Evolutionary conservation across 805 yeast genomes (phyloP).

Genomic region (Naumovozyma baii): DNA sequence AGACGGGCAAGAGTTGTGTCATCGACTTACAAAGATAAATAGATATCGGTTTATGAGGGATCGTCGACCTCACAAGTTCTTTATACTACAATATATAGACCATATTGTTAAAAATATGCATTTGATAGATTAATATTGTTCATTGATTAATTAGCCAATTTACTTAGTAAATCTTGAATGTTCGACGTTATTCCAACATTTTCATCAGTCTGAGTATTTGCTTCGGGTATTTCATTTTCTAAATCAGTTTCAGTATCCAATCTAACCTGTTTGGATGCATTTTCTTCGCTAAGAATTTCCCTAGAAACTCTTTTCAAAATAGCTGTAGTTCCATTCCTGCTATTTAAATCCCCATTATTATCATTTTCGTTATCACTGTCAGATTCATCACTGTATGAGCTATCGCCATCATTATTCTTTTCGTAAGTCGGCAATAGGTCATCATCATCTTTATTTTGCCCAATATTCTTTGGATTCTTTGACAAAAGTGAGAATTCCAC

Average conservation of each 20-base stretch:
- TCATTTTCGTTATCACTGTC: conserved; percentile 1
- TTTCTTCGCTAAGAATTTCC: conserved; percentile 1
- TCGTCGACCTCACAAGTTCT: too few species aligned
- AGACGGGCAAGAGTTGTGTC: conserved; percentile 59
- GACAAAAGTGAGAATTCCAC: conserved; percentile 19
- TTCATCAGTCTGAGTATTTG: conserved; percentile 10
- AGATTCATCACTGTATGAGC: conserved; percentile 11
- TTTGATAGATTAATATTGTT: too few species aligned
- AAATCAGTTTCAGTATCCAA: conserved; percentile 4
- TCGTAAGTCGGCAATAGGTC: conserved; percentile 27
- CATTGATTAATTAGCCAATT: conserved; percentile 21
- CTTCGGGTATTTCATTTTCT: conserved; percentile 11
- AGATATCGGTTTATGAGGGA: too few species aligned
- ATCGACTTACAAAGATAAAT: conserved; percentile 52
- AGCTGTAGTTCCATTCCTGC: too few species aligned
- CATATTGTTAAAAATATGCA: too few species aligned
- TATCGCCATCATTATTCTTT: conserved; percentile 16
- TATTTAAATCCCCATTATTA: background rate
- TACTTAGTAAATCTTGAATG: conserved; percentile 29
- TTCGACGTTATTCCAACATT: conserved; percentile 23
- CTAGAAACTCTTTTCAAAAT: too few species aligned
- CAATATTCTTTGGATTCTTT: conserved; percentile 15
- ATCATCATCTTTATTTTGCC: conserved; percentile 6
- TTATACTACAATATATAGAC: too few species aligned
- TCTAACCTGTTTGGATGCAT: conserved; percentile 5